These are phyloP conservation scores for Microdochium trichocladiopsis DNA, from an alignment of 2,329 filamentous ascomycete species.

Conservation along the genomic window DNA sequence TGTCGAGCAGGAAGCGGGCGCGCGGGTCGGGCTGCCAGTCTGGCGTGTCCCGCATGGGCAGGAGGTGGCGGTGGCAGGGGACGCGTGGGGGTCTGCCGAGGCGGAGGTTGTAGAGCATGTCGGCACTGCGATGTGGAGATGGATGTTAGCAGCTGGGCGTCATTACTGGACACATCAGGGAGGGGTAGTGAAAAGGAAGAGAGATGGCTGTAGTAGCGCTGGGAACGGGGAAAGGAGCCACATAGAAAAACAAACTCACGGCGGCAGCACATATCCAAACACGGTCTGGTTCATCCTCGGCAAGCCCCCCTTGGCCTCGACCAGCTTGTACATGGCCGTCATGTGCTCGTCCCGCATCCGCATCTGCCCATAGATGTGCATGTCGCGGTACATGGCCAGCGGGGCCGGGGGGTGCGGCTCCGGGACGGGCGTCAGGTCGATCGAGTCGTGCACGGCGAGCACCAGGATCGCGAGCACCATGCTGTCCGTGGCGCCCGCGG, in stretches of 20 bases:
- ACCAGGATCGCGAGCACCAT: not conserved
- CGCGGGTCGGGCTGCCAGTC: not conserved
- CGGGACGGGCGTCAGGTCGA: not conserved
- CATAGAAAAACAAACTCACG: no score
- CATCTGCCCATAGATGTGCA: not conserved
- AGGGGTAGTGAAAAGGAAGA: no score
- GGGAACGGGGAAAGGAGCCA: no score
- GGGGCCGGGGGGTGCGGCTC: not conserved
- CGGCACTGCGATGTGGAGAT: not conserved
- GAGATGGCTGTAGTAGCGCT: no score
- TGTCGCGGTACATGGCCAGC: not conserved
- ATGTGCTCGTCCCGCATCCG: not conserved
- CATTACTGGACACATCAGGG: no score
- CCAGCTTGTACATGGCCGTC: not conserved
- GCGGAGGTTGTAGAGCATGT: not conserved
- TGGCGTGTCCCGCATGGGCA: not conserved
- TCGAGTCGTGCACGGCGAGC: not conserved
- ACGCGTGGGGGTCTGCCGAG: not conserved
- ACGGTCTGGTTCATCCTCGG: not conserved
- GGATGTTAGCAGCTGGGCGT: not conserved
- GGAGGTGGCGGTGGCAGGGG: not conserved
- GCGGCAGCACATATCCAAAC: not conserved
- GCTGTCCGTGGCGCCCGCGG: not conserved
- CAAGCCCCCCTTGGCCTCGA: not conserved
- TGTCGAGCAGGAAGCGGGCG: not conserved